phyloP scores from a whole-genome alignment of 257 asterid genomes.

The Henckelia pumila region DNA sequence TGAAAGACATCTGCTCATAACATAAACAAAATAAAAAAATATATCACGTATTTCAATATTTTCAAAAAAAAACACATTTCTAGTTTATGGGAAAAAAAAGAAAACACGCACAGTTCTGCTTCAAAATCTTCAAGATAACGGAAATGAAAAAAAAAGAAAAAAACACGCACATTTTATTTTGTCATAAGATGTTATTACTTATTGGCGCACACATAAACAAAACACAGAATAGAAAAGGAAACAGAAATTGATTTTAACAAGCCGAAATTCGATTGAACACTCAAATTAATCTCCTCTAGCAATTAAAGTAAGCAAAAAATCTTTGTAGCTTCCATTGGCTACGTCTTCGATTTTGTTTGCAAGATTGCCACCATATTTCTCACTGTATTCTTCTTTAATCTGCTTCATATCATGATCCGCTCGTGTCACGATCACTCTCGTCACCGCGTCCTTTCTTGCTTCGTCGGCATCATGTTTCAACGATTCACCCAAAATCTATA shows the following conservation, averaged over 20 bases:
- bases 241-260: background rate
- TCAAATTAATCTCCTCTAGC: conserved; percentile 43
- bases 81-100: too few species aligned
- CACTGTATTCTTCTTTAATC: conserved; percentile 53
- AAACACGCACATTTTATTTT: too few species aligned
- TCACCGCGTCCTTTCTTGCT: conserved; percentile 52
- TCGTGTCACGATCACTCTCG: conserved; percentile 61
- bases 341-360: conserved; percentile 57
- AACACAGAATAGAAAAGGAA: too few species aligned
- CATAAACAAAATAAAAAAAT: too few species aligned
- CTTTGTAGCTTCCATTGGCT: conserved; percentile 73
- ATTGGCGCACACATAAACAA: too few species aligned
- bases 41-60: too few species aligned
- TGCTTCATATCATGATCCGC: conserved; percentile 73
- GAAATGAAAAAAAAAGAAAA: too few species aligned
- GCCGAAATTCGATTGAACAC: background rate
- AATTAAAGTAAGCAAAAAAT: conserved; percentile 66
- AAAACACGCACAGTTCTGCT: too few species aligned
- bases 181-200: too few species aligned
- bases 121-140: too few species aligned
- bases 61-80: too few species aligned
- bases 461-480: conserved; percentile 50
- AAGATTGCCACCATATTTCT: conserved; percentile 39
- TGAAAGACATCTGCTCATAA: too few species aligned
- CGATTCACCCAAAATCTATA: conserved; percentile 51